Evolutionary conservation across 805 yeast genomes (phyloP), one percentile per base, ranked within the genome.

Genomic region (Nakazawaea pomicola): DNA sequence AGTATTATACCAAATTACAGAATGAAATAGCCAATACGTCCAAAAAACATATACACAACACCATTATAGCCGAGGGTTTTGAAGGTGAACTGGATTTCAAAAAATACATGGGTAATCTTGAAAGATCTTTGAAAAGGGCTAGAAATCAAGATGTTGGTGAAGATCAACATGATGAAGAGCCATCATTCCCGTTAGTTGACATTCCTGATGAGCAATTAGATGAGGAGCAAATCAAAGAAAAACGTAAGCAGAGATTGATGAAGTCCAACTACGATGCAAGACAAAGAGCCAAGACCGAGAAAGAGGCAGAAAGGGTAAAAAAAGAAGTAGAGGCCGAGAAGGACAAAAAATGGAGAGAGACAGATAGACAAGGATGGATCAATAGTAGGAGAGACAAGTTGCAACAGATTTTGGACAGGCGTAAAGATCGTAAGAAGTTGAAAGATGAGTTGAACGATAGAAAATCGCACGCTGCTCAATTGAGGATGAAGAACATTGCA

Each of bases 211-310:
- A 80, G 24, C 82, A 90, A 46, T 69, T 93, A 28, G 71, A 73
- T 29, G 88, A 83, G 29, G 95, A 85, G 4, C 84, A 85, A 53
- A 64, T 89, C 33, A 86, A 83, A 51, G 97, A 89, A 55, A 93
- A 93, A 61, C 72, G 95, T 37, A 78, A 79, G 44, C 98, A 93
- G 61, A 72, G 76, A 50, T 70, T 93, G 23, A 67, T 85, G 63
- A 87, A 88, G 53, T 91, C 95, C 4, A 88, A 86, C 52, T 80
- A 75, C 52, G 99, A 93, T 34, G 96, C 98, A 0, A 74, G 98
- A 46, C 75, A 76, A 58, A 74, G 90, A 34, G 86, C 89, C 6
- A 83, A 79, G 55, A 83, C 78, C 45, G 95, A 86, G 48, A 91
- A 89, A 52, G 74, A 72, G 45, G 72, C 72, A 29, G 88, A 83